Evolutionary conservation across 2,329 filamentous ascomycete genomes (phyloP).

Genomic region (Xylaria sp.): DNA sequence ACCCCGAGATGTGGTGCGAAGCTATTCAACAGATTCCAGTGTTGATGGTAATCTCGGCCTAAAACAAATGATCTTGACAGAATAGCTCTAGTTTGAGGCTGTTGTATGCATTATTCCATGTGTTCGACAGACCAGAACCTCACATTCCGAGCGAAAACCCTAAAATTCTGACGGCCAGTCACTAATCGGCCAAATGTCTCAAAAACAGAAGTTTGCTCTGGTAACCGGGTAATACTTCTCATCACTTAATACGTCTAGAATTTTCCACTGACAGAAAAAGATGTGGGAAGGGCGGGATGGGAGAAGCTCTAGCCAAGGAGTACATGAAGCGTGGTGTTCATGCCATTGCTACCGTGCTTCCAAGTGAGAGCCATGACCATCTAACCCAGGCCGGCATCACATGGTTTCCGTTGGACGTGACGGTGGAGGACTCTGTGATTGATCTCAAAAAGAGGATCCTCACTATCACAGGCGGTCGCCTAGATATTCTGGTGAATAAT

Average conservation of each 20-base stretch:
- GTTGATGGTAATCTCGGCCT: no score
- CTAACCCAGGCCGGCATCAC: slow-evolving; percentile 35
- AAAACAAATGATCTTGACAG: no score
- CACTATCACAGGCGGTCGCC: slow-evolving; percentile 10
- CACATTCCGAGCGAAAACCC: no score
- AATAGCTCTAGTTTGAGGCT: no score
- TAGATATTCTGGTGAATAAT: slow-evolving; percentile 29
- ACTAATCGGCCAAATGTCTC: no score
- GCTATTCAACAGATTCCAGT: no score
- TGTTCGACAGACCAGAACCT: no score
- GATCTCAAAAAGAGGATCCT: background rate
- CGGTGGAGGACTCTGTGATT: slow-evolving; percentile 23
- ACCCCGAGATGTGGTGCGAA: no score
- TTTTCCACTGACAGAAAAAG: slow-evolving; percentile 9
- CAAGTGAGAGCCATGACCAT: slow-evolving; percentile 30
- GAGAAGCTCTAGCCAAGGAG: slow-evolving; percentile 39
- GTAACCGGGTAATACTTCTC: background rate
- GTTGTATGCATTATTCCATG: no score
- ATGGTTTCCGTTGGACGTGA: slow-evolving; percentile 37
- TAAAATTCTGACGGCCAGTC: no score
- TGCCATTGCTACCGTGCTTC: slow-evolving; percentile 40
- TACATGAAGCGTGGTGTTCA: slow-evolving; percentile 23
- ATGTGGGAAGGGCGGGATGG: slow-evolving; percentile 41
- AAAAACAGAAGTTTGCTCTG: background rate
- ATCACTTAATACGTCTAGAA: no score